Percentiles rank a stretch among this genome's conserved stretches.
phyloP scores from a whole-genome alignment of 2,329 filamentous ascomycete species.

The Xylariaceae sp. region DNA sequence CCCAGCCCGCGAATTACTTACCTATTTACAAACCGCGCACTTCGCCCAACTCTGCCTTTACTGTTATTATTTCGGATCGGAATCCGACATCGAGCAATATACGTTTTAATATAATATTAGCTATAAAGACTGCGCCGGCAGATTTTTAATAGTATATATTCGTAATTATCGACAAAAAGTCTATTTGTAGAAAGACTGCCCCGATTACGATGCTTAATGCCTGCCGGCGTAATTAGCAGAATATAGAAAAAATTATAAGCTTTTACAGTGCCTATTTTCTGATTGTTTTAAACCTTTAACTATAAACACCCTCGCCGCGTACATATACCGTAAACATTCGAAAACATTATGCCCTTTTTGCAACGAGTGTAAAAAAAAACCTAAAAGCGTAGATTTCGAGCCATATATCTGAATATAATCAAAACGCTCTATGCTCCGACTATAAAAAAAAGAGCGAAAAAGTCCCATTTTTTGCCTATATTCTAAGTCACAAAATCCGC shows the following conservation, averaged over 20 bases:
- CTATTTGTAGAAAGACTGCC: not conserved
- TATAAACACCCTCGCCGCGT: not conserved
- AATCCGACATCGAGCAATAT: not conserved
- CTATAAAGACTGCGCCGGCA: not conserved
- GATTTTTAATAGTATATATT: not conserved
- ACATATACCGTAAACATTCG: not conserved
- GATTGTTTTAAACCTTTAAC: not conserved
- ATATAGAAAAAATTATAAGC: not conserved
- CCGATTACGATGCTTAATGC: not conserved
- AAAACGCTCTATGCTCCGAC: not conserved
- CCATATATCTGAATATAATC: not conserved
- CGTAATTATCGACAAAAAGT: not conserved
- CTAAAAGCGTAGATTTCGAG: not conserved
- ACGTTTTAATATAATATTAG: not conserved
- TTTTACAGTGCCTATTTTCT: not conserved
- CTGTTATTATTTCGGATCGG: not conserved
- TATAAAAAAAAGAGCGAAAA: not conserved
- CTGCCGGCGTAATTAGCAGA: not conserved
- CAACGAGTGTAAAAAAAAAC: not conserved
- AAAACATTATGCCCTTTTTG: not conserved
- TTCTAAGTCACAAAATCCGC: not conserved
- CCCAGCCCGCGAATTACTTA: not conserved
- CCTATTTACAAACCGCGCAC: not conserved
- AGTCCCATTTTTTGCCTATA: not conserved
- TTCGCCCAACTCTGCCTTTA: not conserved